Percentiles rank a stretch among this genome's conserved stretches.
phyloP scores from a whole-genome alignment of 2,329 filamentous ascomycete genomes.

The Dendryphion nanum region DNA sequence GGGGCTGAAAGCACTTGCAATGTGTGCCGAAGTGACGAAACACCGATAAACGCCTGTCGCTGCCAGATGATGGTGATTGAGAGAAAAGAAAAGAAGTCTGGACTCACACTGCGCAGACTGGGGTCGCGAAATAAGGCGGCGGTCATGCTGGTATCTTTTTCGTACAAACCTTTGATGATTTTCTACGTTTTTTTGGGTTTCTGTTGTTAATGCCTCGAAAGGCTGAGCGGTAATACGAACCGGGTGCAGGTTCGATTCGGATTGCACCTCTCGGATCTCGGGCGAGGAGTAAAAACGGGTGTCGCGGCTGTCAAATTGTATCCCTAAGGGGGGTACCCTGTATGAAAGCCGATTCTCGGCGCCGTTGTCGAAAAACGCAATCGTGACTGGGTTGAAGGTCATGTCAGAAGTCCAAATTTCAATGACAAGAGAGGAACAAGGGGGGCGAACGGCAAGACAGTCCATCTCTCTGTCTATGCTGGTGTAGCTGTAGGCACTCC shows the following conservation, averaged over 20 bases:
- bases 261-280: not conserved
- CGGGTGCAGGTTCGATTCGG: conserved; percentile 5
- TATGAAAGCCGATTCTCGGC: not conserved
- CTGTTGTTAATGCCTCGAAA: conserved; percentile 13
- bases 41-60: no score
- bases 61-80: no score
- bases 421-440: conserved; percentile 10
- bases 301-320: not conserved
- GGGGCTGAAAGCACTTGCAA: no score
- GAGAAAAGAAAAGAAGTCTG: no score
- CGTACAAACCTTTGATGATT: no score
- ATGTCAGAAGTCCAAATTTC: conserved; percentile 22
- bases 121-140: no score
- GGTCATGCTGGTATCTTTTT: no score
- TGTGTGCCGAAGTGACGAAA: no score
- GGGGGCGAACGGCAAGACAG: conserved; percentile 24
- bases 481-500: conserved; percentile 27
- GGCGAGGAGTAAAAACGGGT: not conserved
- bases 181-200: conserved; percentile 9
- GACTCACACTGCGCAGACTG: no score
- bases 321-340: not conserved
- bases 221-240: conserved; percentile 14
- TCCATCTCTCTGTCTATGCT: conserved; percentile 17
- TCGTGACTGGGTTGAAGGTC: conserved; percentile 22
- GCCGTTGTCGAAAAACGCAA: conserved; percentile 3